Conservation (phyloP, 306 rosid genomes). For the Casuarina cunninghamiana region DNA sequence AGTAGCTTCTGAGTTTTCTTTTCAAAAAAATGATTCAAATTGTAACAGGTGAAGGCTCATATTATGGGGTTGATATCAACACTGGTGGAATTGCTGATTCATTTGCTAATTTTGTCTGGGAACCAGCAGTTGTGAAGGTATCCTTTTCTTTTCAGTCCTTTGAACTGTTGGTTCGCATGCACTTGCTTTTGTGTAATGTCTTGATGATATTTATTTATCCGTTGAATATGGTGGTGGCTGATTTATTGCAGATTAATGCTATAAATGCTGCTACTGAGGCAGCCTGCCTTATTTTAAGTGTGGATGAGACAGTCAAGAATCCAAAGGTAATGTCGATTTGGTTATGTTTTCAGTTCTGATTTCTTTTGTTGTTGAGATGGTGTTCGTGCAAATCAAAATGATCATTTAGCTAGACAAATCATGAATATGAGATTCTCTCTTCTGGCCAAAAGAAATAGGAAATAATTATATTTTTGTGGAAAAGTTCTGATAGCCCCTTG, state of each 20-base stretch:
- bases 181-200: background rate
- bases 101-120: slow-evolving; percentile 96
- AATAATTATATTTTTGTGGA: background rate
- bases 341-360: background rate
- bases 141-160: background rate
- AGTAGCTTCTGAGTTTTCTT: background rate
- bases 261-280: slow-evolving; percentile 99
- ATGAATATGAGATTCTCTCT: background rate
- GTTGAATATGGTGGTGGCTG: background rate
- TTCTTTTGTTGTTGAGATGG: background rate
- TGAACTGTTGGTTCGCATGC: background rate
- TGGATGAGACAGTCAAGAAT: slow-evolving; percentile 93
- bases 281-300: slow-evolving; percentile 89
- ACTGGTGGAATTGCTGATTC: slow-evolving; percentile 98
- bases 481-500: background rate
- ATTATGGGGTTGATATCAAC: slow-evolving; percentile 83
- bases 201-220: slow-evolving; percentile 23
- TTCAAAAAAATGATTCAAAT: background rate
- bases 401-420: background rate
- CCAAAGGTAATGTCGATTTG: slow-evolving; percentile 66
- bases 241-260: slow-evolving; percentile 81
- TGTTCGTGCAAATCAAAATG: slow-evolving; percentile 8
- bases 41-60: slow-evolving; percentile 79
- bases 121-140: slow-evolving; percentile 98
- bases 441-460: background rate